phyloP scores from a whole-genome alignment of 352 stramenopile species.

The Aphanomyces astaci region DNA sequence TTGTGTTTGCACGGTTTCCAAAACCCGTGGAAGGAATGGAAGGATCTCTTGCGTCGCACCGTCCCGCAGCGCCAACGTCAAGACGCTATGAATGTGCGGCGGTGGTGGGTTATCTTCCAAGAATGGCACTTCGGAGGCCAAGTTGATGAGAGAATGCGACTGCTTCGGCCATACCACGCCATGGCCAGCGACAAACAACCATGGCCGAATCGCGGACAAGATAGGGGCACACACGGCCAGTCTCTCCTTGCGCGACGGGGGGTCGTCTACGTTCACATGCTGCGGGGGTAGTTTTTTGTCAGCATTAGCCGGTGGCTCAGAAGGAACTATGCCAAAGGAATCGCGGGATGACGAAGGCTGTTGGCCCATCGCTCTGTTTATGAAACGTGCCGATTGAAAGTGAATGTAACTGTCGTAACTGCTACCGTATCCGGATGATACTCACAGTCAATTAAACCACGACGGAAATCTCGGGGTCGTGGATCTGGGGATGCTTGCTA shows the following conservation, averaged over 20 bases:
- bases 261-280: background rate
- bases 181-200: constrained; percentile 9
- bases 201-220: background rate
- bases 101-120: background rate
- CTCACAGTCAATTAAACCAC: constrained; percentile 1
- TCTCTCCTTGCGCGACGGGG: background rate
- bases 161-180: background rate
- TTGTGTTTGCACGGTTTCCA: background rate
- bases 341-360: background rate
- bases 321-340: constrained; percentile 3
- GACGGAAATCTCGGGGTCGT: background rate
- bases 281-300: background rate
- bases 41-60: background rate
- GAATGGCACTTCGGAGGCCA: constrained; percentile 2
- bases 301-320: too few relatives aligned
- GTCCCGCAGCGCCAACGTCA: constrained; percentile 8
- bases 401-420: too few relatives aligned
- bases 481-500: background rate
- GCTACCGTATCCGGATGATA: background rate
- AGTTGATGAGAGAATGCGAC: background rate
- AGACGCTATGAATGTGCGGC: background rate
- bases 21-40: constrained; percentile 8
- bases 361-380: background rate
- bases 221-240: background rate
- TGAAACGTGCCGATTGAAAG: background rate